Conservation (phyloP, 306 rosid species). For the Citrullus mucosospermus region DNA sequence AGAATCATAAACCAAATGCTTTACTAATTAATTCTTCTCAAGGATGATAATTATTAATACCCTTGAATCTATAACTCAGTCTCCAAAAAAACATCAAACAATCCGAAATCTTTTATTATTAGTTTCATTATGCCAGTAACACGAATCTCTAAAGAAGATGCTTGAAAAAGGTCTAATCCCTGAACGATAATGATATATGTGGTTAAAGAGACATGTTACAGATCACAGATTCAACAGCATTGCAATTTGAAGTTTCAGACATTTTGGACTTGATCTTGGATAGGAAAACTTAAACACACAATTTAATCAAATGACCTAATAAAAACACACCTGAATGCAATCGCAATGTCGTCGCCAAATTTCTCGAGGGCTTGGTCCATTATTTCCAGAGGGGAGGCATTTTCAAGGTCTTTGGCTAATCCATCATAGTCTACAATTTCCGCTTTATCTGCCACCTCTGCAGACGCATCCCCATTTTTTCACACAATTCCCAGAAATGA, state of each 20-base stretch:
- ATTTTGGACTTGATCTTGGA: not conserved
- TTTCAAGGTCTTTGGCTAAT: slow-evolving; percentile 39
- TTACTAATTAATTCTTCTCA: not conserved
- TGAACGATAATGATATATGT: not conserved
- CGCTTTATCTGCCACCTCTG: slow-evolving; percentile 47
- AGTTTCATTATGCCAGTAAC: not conserved
- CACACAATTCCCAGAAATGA: not conserved
- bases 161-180: not conserved
- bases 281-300: not conserved
- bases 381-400: slow-evolving; percentile 72
- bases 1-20: not conserved
- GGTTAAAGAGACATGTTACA: not conserved
- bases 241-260: not conserved
- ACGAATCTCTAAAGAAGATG: not conserved
- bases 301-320: not conserved
- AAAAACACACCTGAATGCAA: slow-evolving; percentile 63
- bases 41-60: not conserved
- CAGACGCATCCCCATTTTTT: slow-evolving; percentile 6
- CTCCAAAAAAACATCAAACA: not conserved
- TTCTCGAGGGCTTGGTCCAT: slow-evolving; percentile 65
- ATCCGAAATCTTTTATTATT: not conserved
- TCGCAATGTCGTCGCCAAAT: slow-evolving; percentile 67
- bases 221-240: not conserved
- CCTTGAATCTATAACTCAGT: not conserved
- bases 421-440: slow-evolving; percentile 31